Base-by-base conservation (phyloP, 2,329 filamentous ascomycete genomes). In the Talaromyces pinophilus region DNA sequence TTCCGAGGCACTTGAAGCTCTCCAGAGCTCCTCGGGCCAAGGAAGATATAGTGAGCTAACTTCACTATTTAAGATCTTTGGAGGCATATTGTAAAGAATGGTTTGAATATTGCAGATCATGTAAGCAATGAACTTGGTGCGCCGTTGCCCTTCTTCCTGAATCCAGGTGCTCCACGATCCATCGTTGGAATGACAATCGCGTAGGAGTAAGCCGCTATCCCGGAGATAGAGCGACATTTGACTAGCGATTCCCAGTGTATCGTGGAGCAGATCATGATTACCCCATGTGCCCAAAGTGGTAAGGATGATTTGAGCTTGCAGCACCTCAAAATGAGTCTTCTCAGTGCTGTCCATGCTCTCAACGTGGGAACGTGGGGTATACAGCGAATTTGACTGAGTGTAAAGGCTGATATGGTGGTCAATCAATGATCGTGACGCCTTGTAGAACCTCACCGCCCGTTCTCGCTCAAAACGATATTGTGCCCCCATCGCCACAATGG, bases 161-260 rank as follows among this genome's bases (percentile, higher is more conserved):
- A 63, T 63, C 62, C 62, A 63, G 52, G 35, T 46, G 38, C 50
- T 63, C 62, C 62, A 63, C 35, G 50, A 63, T 57, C 50, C 62
- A 57, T 63, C 62, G 17, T 57, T 46, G 50, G 50, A 63, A 55
- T 57, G 62, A 57, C 62, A 7, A 35, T 63, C 62, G 52, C 30
- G 38, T 57, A 57, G 50, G 48, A 63, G 35, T 33, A 63, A 25
- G 22, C 62, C 62, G 38, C 62, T 63, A 63, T 63, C 50, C 28
- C 62, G 62, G 50, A 63, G 62, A 63, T 63, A 63, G 52, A 63
- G 62, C 22, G 62, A 63, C 50, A 63, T 63, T 63, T 63, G 62
- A 46, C 62, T 17, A 46, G 62, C 62, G n/a, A 63, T 46, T 63
- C 22, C 35, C 6, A 63, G 38, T 35, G 62, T n/a, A 63, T 63